Base-by-base conservation (phyloP, 1,284 basidiomycete species). In the Stereum hirsutum region DNA sequence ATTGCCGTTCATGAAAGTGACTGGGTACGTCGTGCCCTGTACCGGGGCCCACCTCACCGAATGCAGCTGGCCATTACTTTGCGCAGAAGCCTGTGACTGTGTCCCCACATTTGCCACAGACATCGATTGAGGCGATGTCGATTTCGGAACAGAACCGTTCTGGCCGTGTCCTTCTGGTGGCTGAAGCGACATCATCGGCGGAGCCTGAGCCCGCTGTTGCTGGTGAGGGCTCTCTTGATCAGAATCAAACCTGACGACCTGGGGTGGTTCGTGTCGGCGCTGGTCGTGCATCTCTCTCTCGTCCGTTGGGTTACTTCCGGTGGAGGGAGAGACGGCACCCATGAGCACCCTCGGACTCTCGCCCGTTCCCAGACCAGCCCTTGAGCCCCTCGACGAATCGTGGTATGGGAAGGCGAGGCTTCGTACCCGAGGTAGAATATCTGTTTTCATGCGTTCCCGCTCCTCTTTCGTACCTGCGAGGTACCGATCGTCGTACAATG, bases 331-430 rank as follows among this genome's bases (percentile, higher is more conserved):
- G 14, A 45, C 35, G 6, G 48, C 19, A 32, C 38, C 39, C n/a
- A n/a, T n/a, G n/a, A n/a, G n/a, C 19, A 21, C 33, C 26, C 32
- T 25, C 8, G 47, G 32, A 33, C 23, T 39, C 21, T 48, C 43
- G 31, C 14, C 26, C 26, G 36, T 1, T 12, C 40, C 43, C 17
- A 43, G 27, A n/a, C n/a, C n/a, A n/a, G n/a, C n/a, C n/a, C n/a
- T n/a, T 7, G 50, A 43, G 10, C 42, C 40, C 20, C 35, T 73
- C 47, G 74, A 72, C 44, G 77, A 75, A 57, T 85, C 81, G 52
- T 87, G 78, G 56, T 84, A 87, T 11, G 85, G 84, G 60, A 88
- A 87, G 30, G 81, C 82, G 20, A 88, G 73, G 44, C 77, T 81
- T 48, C 78, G 72, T 38, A 88, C 84, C 21, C 75, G 65, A 42